Percentiles rank a stretch among this genome's conserved stretches.
These are phyloP conservation scores for Penicillium sp. DNA, from an alignment of 2,329 filamentous ascomycete genomes.

Conservation along the genomic window DNA sequence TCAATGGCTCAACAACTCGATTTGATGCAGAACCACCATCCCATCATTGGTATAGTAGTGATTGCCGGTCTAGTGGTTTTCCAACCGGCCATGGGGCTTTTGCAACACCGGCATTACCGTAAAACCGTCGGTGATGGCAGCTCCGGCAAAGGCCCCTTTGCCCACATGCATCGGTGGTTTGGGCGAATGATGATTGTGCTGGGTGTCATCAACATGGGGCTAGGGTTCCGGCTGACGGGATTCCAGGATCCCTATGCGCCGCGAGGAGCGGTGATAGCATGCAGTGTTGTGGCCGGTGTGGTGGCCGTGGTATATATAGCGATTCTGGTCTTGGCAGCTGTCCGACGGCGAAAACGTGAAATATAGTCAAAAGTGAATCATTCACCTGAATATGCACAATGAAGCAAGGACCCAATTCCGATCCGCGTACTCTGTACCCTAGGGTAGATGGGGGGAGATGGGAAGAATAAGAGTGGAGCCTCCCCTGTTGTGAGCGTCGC, in stretches of 20 bases:
- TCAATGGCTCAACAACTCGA: slow-evolving; percentile 49
- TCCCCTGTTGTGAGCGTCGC: not conserved
- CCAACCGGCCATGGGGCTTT: slow-evolving; percentile 57
- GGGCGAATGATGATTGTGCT: slow-evolving; percentile 57
- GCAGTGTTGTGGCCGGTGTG: slow-evolving; percentile 55
- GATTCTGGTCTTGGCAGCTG: not conserved
- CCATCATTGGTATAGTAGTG: slow-evolving; percentile 59
- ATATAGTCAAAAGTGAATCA: not conserved
- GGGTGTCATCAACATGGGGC: slow-evolving; percentile 61
- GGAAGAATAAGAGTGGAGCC: not conserved
- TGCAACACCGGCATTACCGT: slow-evolving; percentile 58
- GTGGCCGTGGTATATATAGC: slow-evolving; percentile 51
- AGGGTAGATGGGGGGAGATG: too few relatives aligned
- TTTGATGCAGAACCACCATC: slow-evolving; percentile 49
- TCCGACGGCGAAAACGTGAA: not conserved
- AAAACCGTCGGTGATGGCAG: slow-evolving; percentile 39
- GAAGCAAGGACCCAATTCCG: too few relatives aligned
- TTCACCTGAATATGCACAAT: too few relatives aligned
- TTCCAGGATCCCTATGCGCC: slow-evolving; percentile 39
- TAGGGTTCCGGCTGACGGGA: slow-evolving; percentile 56
- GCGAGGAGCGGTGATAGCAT: slow-evolving; percentile 49
- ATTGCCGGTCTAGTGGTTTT: slow-evolving; percentile 59
- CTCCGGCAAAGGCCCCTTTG: slow-evolving; percentile 47
- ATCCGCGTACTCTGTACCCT: too few relatives aligned
- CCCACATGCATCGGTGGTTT: slow-evolving; percentile 59